Evolutionary conservation across 1,139 yeast species (phyloP).

Genomic region (Scheffersomyces lignicola): DNA sequence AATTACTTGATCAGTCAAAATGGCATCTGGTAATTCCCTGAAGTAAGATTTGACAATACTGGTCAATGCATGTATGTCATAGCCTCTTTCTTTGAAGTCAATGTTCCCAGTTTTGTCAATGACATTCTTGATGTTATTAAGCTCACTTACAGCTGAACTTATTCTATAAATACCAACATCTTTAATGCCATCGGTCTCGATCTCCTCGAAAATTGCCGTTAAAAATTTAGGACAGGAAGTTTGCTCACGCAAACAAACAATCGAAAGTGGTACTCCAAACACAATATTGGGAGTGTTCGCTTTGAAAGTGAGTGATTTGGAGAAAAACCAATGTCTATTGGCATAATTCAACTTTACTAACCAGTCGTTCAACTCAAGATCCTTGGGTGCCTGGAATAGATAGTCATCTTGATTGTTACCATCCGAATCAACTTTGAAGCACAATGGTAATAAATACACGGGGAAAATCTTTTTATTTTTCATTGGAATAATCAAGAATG

Average conservation of each 20-base stretch:
- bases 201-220: conserved; percentile 62
- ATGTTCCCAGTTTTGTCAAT: conserved; percentile 71
- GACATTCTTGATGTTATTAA: conserved; percentile 64
- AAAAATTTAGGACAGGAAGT: conserved; percentile 65
- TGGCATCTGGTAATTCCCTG: conserved; percentile 87
- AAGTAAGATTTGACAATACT: conserved; percentile 84
- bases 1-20: conserved; percentile 57
- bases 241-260: conserved; percentile 72
- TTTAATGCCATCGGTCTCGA: conserved; percentile 80
- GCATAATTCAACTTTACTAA: conserved; percentile 50
- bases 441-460: conserved; percentile 49
- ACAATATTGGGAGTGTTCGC: conserved; percentile 40
- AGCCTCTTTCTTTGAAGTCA: conserved; percentile 62
- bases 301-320: conserved; percentile 33
- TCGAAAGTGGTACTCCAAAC: conserved; percentile 86
- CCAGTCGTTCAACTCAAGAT: conserved; percentile 78
- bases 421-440: conserved; percentile 64
- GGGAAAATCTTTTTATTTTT: conserved; percentile 54
- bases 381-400: conserved; percentile 67
- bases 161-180: conserved; percentile 93
- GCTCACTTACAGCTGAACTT: conserved; percentile 83
- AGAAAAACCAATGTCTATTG: conserved; percentile 57
- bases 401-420: conserved; percentile 51
- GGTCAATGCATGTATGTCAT: conserved; percentile 85
- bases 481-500: conserved; percentile 57